A percentile compares a stretch with the other conserved stretches of the same genome.
These are phyloP conservation scores for Chrysochromulina parva DNA, from an alignment of 78 protist species.

Conservation along the genomic window DNA sequence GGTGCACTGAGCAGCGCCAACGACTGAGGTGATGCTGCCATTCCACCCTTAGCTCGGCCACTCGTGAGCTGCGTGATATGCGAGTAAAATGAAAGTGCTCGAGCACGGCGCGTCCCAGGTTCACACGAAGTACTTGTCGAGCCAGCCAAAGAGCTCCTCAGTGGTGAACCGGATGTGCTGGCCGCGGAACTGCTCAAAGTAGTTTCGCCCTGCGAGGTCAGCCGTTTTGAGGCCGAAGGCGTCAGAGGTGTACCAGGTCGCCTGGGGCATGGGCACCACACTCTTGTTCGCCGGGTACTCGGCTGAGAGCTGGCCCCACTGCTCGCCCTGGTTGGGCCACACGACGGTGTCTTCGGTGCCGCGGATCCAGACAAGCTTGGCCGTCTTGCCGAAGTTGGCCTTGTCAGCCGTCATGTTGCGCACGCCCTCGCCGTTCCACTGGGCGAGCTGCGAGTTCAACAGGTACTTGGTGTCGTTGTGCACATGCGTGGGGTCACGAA, in stretches of 20 bases:
- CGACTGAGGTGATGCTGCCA: too few species aligned
- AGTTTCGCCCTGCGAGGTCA: background rate
- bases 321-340: conserved; percentile 20
- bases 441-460: conserved; percentile 28
- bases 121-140: background rate
- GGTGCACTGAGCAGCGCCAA: too few species aligned
- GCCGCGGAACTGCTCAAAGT: background rate
- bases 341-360: background rate
- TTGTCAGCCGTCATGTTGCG: background rate
- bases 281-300: background rate
- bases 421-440: conserved; percentile 33
- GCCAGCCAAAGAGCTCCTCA: background rate
- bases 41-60: too few species aligned
- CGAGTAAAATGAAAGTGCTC: too few species aligned
- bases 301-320: conserved; percentile 6
- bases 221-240: conserved; percentile 39
- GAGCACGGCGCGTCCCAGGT: too few species aligned
- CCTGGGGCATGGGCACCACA: background rate
- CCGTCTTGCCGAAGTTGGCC: conserved; percentile 19
- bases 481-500: conserved; percentile 35
- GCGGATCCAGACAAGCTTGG: conserved; percentile 10
- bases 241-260: conserved; percentile 30
- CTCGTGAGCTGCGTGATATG: too few species aligned
- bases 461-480: background rate
- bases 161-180: background rate